Base-by-base conservation (phyloP, 2,329 filamentous ascomycete genomes). In the Exophiala spinifera region DNA sequence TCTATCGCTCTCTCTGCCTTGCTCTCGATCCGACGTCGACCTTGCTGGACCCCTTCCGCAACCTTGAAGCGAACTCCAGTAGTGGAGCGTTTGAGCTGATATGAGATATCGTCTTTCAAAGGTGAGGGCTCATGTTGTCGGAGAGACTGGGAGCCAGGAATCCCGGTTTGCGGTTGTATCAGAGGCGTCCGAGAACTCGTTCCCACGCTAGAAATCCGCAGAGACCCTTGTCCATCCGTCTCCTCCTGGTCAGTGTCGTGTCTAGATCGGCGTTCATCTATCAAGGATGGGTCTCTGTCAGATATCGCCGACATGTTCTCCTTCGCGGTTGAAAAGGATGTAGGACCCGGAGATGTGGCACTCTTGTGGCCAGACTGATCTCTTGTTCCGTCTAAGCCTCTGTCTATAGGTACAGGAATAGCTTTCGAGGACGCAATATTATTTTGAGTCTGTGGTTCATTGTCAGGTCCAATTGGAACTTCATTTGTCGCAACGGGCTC, bases 1-100 rank as follows among this genome's bases (percentile, higher is more conserved):
- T 63, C 66, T 53, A 68, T 69, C 10, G 70, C 74, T 51, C 58
- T 68, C 45, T 66, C 68, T 34, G 73, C 70, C 49, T 59, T 70
- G 46, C 67, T 67, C 40, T 70, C 68, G 34, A 76, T 61, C 17
- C 70, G 67, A 43, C 71, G 70, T 59, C 74, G 68, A 40, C 69
- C 68, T 51, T 76, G 63, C 34, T 67, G 59, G 23, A 75, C 54
- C 49, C 73, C 74, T 56, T 76, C 75, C 42, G 73, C 69, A 7
- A 77, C 63, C 49, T 74, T 74, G 57, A 74, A 74, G 36, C 71
- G 69, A 36, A 75, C 72, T 23, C 61, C 62, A 13, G 59, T 59
- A 28, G 44, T 42, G 10, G 48, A 45, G 5, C 61, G 53, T 14
- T n/a, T 49, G 17, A 56, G 40, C 19, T 55, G 49, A 23, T 56